Evolutionary conservation across 1,139 yeast species (phyloP), one percentile per base, ranked within the genome.

Genomic region (Pichia sp.): DNA sequence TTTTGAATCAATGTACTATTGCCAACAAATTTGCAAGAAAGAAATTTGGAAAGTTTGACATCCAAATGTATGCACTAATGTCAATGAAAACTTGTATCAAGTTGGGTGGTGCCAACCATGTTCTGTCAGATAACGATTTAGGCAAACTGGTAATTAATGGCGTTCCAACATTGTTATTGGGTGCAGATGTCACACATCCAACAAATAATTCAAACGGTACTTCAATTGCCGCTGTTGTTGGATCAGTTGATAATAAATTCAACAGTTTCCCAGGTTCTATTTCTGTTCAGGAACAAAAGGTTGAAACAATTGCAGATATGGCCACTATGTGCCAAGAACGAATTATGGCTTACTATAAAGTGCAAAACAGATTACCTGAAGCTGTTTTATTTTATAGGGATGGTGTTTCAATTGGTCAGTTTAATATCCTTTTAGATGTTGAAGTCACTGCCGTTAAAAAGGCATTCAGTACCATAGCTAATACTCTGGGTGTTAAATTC

Each of bases 181-280:
- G 64, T 38, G 64, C 62, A 2, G 64, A 61, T 52, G 64, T 61
- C 28, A 56, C 63, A 4, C 64, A 61, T 38, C 62, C 64, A 31
- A 57, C 59, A 26, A 60, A 58, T 23, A 47, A 51, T 27, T 44
- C 52, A 23, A 49, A 53, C 26, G 52, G 51, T 26, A 57, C 60
- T 10, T 58, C 63, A 28, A 49, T 59, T 41, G 62, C 62, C 7
- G 52, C 61, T 6, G 55, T 59, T 43, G 64, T 60, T 31, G 63
- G 62, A 16, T 56, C 57, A 28, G 42, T 54, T 33, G 64, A 60
- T 44, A 50, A 34, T 9, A 44, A 51, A 29, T 58, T 49, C 39
- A 56, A 55, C 29, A 49, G 53, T n/a, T 60, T 56, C 46, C 59
- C 61, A 6, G 64, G 64, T 33, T 49, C 58, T 3, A 55, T 61